These are phyloP conservation scores for Chalaropsis ovoidea DNA, from an alignment of 2,329 filamentous ascomycete genomes.

Conservation along the genomic window DNA sequence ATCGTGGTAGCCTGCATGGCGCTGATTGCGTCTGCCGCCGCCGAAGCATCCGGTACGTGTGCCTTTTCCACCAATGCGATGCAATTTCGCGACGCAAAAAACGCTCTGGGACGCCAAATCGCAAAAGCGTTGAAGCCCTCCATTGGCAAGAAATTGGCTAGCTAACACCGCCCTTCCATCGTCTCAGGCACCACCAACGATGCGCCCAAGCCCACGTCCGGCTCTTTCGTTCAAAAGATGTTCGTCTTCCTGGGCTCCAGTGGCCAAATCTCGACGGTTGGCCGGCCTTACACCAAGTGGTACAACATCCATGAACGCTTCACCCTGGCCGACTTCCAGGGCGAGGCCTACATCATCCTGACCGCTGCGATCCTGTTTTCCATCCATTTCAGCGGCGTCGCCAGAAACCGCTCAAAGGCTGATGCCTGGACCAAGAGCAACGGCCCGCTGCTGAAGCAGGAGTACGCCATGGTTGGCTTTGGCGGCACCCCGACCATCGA, in stretches of 20 bases:
- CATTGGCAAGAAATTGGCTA: background rate
- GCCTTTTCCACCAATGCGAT: background rate
- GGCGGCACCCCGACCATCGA: constrained; percentile 43
- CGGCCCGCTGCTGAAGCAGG: constrained; percentile 58
- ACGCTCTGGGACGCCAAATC: background rate
- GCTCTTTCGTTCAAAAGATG: constrained; percentile 15
- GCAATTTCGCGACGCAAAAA: background rate
- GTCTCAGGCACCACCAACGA: background rate
- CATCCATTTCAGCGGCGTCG: constrained; percentile 71
- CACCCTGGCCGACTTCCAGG: constrained; percentile 70
- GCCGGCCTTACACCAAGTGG: constrained; percentile 78
- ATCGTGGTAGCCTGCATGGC: constrained; percentile 21
- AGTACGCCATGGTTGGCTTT: constrained; percentile 85
- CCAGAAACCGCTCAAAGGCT: constrained; percentile 69
- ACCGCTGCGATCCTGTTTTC: constrained; percentile 64
- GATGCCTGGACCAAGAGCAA: constrained; percentile 71
- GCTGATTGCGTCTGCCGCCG: constrained; percentile 22
- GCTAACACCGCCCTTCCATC: background rate
- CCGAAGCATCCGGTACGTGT: constrained; percentile 21
- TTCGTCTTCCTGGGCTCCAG: constrained; percentile 21
- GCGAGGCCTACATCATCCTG: constrained; percentile 71
- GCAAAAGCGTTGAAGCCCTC: background rate
- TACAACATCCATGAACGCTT: constrained; percentile 93
- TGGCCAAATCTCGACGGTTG: constrained; percentile 37
- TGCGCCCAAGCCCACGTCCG: constrained; percentile 18